Conservation (phyloP, 352 stramenopile species). For the Phytopythium montanum region DNA sequence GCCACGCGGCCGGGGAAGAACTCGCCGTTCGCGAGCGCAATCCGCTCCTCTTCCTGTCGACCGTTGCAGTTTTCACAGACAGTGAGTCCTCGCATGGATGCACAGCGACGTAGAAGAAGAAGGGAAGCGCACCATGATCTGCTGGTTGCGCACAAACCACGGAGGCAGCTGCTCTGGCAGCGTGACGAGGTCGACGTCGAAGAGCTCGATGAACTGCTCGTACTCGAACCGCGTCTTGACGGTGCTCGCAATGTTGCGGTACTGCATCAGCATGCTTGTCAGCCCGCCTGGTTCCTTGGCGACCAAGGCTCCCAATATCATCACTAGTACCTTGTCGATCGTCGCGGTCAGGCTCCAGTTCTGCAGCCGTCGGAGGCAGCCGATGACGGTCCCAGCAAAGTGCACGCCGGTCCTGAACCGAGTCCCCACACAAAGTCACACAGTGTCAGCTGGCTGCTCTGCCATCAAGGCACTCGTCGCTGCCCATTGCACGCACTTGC, state of each 20-base stretch:
- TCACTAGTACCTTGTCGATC: constrained; percentile 83
- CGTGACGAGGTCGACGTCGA: constrained; percentile 83
- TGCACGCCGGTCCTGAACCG: constrained; percentile 62
- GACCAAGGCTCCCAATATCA: not conserved
- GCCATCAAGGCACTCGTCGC: not conserved
- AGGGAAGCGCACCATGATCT: constrained; percentile 49
- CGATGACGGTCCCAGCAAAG: constrained; percentile 76
- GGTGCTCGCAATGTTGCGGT: constrained; percentile 81
- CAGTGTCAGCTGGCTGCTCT: not conserved
- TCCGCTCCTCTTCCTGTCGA: constrained; percentile 69
- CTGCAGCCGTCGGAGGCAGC: constrained; percentile 74
- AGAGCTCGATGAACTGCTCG: constrained; percentile 88
- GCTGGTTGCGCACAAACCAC: constrained; percentile 82
- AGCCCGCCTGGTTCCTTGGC: not conserved
- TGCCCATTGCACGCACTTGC: constrained; percentile 57
- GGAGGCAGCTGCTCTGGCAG: constrained; percentile 68
- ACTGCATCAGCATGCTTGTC: constrained; percentile 25
- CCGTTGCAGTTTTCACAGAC: not conserved
- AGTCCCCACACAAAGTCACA: not conserved
- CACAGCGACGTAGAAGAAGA: not conserved
- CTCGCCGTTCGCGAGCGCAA: constrained; percentile 59
- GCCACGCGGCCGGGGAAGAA: constrained; percentile 52
- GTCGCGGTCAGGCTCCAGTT: constrained; percentile 86
- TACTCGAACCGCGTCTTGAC: constrained; percentile 88
- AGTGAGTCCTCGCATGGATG: not conserved